Conservation (phyloP, 2,329 filamentous ascomycete species). For the Beauveria brongniartii region DNA sequence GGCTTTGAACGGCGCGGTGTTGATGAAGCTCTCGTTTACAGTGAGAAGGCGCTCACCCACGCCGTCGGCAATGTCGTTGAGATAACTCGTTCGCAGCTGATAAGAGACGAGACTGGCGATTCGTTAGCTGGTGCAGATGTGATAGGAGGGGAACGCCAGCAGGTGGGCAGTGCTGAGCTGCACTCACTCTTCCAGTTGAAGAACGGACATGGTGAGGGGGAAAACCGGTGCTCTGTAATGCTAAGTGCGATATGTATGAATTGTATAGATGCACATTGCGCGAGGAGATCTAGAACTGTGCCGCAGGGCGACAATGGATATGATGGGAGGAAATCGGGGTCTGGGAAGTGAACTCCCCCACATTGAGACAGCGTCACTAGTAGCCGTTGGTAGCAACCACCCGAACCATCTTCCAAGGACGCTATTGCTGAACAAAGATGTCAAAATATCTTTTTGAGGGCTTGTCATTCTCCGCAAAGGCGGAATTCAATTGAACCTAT, state of each 20-base stretch:
- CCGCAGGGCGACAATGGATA: background rate
- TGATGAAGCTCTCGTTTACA: constrained; percentile 70
- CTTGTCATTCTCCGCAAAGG: no score
- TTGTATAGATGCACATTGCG: constrained; percentile 1
- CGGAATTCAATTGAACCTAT: no score
- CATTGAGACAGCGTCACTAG: background rate
- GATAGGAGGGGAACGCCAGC: background rate
- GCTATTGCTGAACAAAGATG: no score
- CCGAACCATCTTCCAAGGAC: no score
- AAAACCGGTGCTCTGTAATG: no score
- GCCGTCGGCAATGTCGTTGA: constrained; percentile 72
- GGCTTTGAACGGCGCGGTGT: constrained; percentile 72
- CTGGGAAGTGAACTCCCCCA: background rate
- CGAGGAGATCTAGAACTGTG: background rate
- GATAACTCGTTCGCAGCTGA: constrained; percentile 72
- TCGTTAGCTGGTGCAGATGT: background rate
- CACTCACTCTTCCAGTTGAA: constrained; percentile 36
- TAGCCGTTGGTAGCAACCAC: no score
- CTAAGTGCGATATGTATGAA: background rate
- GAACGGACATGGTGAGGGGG: constrained; percentile 30
- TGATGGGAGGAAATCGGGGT: background rate
- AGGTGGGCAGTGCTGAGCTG: background rate
- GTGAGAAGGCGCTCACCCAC: constrained; percentile 79
- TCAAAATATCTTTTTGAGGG: no score
- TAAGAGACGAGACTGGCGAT: constrained; percentile 64